phyloP scores from a whole-genome alignment of 768 basidiomycete species.

The Rubroboletus satanas region DNA sequence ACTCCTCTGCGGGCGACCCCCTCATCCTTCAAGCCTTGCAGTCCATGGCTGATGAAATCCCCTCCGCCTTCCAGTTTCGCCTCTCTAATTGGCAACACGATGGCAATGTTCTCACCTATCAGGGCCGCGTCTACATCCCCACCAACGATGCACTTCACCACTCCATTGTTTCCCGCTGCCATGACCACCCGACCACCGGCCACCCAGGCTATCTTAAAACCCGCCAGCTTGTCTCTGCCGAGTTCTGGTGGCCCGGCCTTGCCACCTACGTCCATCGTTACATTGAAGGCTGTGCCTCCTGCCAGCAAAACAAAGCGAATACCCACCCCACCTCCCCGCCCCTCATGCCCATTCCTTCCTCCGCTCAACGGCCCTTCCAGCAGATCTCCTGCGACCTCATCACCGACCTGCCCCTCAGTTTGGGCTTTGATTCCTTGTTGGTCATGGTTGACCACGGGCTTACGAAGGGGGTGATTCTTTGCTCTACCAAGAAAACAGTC shows the following conservation, averaged over 20 bases:
- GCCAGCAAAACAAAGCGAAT: background rate
- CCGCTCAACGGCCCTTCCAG: background rate
- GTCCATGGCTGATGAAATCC: rapidly evolving
- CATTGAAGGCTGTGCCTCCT: rapidly evolving
- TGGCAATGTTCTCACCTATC: background rate
- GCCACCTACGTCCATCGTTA: background rate
- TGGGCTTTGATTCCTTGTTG: background rate
- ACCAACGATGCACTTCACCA: rapidly evolving
- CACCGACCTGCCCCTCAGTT: background rate
- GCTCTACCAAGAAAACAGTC: too few species aligned
- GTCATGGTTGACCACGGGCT: background rate
- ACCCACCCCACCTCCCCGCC: background rate
- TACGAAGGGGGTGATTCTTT: background rate
- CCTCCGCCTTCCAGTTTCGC: rapidly evolving
- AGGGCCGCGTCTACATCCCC: rapidly evolving
- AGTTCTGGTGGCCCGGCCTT: background rate
- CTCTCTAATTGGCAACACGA: rapidly evolving
- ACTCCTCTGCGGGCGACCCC: rapidly evolving
- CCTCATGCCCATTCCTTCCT: rapidly evolving
- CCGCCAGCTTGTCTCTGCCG: rapidly evolving
- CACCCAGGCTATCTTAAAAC: background rate
- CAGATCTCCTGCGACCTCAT: background rate
- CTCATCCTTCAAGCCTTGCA: background rate
- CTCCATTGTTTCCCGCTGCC: rapidly evolving
- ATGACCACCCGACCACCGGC: rapidly evolving